Conservation (phyloP, 2,329 filamentous ascomycete species). For the Diaporthe nobilis region DNA sequence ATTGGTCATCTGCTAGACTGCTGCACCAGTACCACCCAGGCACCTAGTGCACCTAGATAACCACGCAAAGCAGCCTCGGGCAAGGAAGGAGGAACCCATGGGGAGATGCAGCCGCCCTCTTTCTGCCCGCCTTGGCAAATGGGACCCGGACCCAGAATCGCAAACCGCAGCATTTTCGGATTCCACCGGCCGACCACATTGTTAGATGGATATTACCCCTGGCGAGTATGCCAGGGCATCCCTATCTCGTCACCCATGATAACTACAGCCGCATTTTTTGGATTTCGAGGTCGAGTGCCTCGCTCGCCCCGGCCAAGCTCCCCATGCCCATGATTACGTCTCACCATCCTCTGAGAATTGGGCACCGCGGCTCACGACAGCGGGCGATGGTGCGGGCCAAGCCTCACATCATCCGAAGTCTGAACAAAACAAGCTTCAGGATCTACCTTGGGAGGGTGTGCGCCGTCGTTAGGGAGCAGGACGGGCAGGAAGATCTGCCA, state of each 20-base stretch:
- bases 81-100: not conserved
- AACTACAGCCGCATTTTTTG: not conserved
- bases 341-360: constrained; percentile 1
- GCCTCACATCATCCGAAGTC: constrained; percentile 21
- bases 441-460: constrained; percentile 1
- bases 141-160: not conserved
- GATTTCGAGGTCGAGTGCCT: not conserved
- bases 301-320: not conserved
- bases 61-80: not conserved
- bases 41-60: not conserved
- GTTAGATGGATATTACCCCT: not conserved
- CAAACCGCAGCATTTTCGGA: constrained; percentile 5
- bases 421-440: constrained; percentile 22
- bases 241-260: not conserved
- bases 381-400: constrained; percentile 20
- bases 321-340: not conserved
- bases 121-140: constrained; percentile 13
- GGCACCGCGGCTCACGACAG: not conserved
- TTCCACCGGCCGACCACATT: constrained; percentile 1
- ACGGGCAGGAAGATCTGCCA: not conserved
- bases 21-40: not conserved
- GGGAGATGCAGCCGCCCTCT: constrained; percentile 7
- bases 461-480: not conserved
- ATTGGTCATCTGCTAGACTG: not conserved
- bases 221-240: not conserved